Evolutionary conservation across 768 basidiomycete genomes (phyloP).

Genomic region (Megacollybia marginata): DNA sequence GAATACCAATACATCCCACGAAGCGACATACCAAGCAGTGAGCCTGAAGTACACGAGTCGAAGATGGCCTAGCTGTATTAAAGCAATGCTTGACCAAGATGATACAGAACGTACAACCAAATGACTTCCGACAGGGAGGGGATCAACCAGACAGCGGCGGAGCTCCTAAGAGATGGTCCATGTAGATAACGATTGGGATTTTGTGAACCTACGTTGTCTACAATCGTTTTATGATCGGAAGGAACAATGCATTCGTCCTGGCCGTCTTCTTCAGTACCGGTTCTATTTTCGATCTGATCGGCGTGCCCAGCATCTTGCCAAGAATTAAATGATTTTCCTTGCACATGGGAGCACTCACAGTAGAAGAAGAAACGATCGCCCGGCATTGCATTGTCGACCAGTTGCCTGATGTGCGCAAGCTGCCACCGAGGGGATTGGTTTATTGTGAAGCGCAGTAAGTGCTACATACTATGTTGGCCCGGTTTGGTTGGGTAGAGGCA

Average conservation of each 20-base stretch:
- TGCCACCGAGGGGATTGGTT: not conserved
- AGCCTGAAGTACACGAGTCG: conserved; percentile 10
- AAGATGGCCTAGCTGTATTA: conserved; percentile 4
- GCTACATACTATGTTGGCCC: not conserved
- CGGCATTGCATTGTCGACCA: conserved; percentile 9
- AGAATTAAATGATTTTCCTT: not conserved
- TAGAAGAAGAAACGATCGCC: conserved; percentile 17
- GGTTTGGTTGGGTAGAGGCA: conserved; percentile 8
- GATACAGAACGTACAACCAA: conserved; percentile 4
- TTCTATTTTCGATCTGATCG: conserved; percentile 1
- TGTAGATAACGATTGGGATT: not conserved
- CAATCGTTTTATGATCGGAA: conserved; percentile 1
- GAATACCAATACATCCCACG: not conserved
- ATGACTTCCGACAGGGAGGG: conserved; percentile 6
- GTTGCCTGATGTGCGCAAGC: conserved; percentile 7
- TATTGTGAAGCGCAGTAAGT: not conserved
- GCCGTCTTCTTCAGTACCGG: conserved; percentile 6
- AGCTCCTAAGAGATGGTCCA: conserved; percentile 4
- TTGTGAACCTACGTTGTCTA: conserved; percentile 6
- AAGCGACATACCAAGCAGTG: conserved; percentile 6
- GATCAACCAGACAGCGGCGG: conserved; percentile 2
- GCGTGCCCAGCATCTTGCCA: conserved; percentile 5
- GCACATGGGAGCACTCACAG: conserved; percentile 10
- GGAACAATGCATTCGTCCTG: conserved; percentile 4
- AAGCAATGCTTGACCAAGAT: not conserved